Evolutionary conservation across 768 basidiomycete species (phyloP).

Genomic region (Boletus pseudopeckii): DNA sequence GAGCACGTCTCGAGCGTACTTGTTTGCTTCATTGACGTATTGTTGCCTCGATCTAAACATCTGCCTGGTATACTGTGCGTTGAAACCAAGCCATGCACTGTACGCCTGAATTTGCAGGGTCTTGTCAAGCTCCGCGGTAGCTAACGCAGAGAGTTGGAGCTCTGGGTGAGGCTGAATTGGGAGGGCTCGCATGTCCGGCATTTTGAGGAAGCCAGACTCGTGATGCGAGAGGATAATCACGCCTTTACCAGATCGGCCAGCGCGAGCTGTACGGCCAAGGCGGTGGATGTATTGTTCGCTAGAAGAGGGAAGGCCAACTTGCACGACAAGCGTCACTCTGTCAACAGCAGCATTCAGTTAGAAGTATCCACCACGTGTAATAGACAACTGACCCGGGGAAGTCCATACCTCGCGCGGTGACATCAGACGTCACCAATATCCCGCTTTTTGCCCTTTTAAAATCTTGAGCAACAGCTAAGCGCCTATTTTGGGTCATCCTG

Average conservation of each 20-base stretch:
- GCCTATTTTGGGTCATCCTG: constrained; percentile 46
- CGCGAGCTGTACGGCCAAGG: constrained; percentile 74
- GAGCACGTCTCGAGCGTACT: constrained; percentile 34
- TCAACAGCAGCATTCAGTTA: constrained; percentile 3
- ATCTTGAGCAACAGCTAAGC: constrained; percentile 46
- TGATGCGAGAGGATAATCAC: constrained; percentile 51
- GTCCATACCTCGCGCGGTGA: constrained; percentile 65
- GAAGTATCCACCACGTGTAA: background rate
- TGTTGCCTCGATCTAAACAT: constrained; percentile 38
- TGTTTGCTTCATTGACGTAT: constrained; percentile 40
- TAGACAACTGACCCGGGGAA: constrained; percentile 47
- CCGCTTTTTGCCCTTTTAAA: constrained; percentile 46
- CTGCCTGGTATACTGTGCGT: constrained; percentile 38
- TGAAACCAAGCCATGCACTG: constrained; percentile 56
- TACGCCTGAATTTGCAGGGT: constrained; percentile 50
- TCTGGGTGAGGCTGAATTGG: constrained; percentile 35
- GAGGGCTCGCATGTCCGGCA: constrained; percentile 38
- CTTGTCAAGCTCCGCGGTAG: constrained; percentile 27
- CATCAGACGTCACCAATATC: constrained; percentile 52
- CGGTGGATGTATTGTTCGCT: constrained; percentile 79
- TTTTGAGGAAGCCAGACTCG: constrained; percentile 48
- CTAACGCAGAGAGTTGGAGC: constrained; percentile 27
- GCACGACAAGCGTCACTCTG: constrained; percentile 58
- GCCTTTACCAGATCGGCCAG: constrained; percentile 60
- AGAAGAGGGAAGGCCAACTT: constrained; percentile 63